Evolutionary conservation across 495 filamentous ascomycete species (phyloP).

Genomic region (Sordaria brevicollis): DNA sequence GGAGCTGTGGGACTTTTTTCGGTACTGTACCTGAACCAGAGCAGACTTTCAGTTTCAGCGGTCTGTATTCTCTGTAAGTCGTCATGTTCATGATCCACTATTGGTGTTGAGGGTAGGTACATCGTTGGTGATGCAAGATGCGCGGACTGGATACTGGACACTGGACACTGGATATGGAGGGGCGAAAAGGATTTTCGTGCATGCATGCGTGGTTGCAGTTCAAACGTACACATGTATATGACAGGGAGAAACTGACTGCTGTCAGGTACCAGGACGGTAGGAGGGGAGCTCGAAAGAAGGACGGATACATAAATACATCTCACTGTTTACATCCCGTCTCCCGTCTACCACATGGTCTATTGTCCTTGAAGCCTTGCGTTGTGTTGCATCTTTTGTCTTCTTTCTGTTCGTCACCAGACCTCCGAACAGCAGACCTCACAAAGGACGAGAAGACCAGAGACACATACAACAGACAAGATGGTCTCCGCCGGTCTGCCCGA

Average conservation of each 20-base stretch:
- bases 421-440: background rate
- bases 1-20: too few species aligned
- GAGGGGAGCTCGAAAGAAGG: background rate
- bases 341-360: background rate
- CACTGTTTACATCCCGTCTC: background rate
- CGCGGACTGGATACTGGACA: too few species aligned
- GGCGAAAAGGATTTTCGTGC: background rate
- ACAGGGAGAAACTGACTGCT: background rate
- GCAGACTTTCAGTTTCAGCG: background rate
- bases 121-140: background rate
- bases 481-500: background rate
- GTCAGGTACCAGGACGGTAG: too few species aligned
- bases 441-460: background rate
- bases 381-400: background rate
- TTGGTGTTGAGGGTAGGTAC: background rate
- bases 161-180: too few species aligned
- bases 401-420: background rate
- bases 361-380: background rate
- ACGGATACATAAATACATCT: background rate
- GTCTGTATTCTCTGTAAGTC: too few species aligned
- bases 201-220: too few species aligned
- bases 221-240: too few species aligned
- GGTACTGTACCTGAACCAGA: background rate
- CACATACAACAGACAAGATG: background rate
- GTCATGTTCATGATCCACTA: background rate